Conservation (phyloP, 1,284 basidiomycete genomes). For the Hypsizygus ulmarius region DNA sequence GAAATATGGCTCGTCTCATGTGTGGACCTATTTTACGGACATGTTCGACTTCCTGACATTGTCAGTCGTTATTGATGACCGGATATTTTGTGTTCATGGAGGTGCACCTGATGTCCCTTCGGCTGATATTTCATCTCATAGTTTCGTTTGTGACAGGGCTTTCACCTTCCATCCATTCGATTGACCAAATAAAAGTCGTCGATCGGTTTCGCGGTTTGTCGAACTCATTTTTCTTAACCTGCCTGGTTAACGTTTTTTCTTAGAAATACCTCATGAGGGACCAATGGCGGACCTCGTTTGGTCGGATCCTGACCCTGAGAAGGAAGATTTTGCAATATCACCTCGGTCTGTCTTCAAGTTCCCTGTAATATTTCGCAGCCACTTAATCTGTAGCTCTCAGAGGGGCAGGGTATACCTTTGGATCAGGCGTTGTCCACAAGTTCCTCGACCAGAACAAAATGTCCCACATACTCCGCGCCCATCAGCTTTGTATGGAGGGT, state of each 20-base stretch:
- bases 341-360: constrained; percentile 66
- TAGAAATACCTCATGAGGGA: constrained; percentile 98
- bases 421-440: constrained; percentile 97
- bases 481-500: constrained; percentile 99
- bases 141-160: constrained; percentile 55
- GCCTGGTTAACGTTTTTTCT: constrained; percentile 21
- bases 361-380: constrained; percentile 17
- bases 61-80: constrained; percentile 97
- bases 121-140: constrained; percentile 14
- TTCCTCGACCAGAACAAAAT: constrained; percentile 94
- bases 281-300: constrained; percentile 99
- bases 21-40: constrained; percentile 99
- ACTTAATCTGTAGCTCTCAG: constrained; percentile 41
- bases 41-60: constrained; percentile 99
- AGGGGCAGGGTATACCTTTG: constrained; percentile 98
- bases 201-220: constrained; percentile 90
- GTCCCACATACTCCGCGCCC: constrained; percentile 96
- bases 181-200: constrained; percentile 99
- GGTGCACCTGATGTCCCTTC: constrained; percentile 46
- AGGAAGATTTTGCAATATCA: constrained; percentile 98
- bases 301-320: constrained; percentile 99
- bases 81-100: constrained; percentile 99
- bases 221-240: constrained; percentile 17
- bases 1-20: constrained; percentile 94
- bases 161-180: constrained; percentile 96